Conservation (phyloP, 2,329 filamentous ascomycete species). For the Corynespora cassiicola region DNA sequence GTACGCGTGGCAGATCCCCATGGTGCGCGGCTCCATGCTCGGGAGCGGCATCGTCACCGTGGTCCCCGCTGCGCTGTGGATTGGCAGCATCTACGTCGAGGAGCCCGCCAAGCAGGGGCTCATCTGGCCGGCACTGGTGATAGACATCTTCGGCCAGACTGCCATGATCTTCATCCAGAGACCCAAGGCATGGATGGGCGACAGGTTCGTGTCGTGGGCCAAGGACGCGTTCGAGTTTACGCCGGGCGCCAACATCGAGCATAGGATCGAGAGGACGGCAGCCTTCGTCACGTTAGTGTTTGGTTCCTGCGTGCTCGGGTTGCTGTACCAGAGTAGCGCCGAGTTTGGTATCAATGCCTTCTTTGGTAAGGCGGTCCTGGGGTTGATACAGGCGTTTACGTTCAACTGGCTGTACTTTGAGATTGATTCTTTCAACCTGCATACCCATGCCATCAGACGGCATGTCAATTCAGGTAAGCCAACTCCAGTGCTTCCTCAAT, state of each 20-base stretch:
- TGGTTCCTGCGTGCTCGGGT: slow-evolving; percentile 68
- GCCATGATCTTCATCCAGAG: slow-evolving; percentile 49
- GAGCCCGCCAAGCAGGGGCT: slow-evolving; percentile 62
- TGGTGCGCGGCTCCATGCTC: slow-evolving; percentile 65
- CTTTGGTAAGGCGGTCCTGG: slow-evolving; percentile 68
- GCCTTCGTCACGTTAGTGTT: slow-evolving; percentile 71
- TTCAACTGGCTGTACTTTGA: slow-evolving; percentile 72
- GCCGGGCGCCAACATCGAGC: slow-evolving; percentile 70
- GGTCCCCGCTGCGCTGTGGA: slow-evolving; percentile 63
- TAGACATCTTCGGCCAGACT: slow-evolving; percentile 61
- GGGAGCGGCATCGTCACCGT: slow-evolving; percentile 53
- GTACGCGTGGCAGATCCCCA: slow-evolving; percentile 60
- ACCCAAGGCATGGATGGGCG: slow-evolving; percentile 21
- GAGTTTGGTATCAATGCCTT: slow-evolving; percentile 62
- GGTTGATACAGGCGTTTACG: slow-evolving; percentile 63
- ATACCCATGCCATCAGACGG: slow-evolving; percentile 67
- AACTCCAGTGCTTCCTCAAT: not conserved
- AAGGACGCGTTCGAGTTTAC: slow-evolving; percentile 62
- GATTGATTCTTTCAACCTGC: slow-evolving; percentile 63
- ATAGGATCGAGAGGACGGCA: slow-evolving; percentile 68
- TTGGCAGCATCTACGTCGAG: slow-evolving; percentile 63
- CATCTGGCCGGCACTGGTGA: slow-evolving; percentile 62
- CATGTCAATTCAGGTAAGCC: slow-evolving; percentile 51
- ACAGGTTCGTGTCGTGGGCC: slow-evolving; percentile 20
- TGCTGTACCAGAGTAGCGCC: slow-evolving; percentile 64